phyloP scores from a whole-genome alignment of 163 green algal genomes.

The Chlamydomonas reinhardtii region DNA sequence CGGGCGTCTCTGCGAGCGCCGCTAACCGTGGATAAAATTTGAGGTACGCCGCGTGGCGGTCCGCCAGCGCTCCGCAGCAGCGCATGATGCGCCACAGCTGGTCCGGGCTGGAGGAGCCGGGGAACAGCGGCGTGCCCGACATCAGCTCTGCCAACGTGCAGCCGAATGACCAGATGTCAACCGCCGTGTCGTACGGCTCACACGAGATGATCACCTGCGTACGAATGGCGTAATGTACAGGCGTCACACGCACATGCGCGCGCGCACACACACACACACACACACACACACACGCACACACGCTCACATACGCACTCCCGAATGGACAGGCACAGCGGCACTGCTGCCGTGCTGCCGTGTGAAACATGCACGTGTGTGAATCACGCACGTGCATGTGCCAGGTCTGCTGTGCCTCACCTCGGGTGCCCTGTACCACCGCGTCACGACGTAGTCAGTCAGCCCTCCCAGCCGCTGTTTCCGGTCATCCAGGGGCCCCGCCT shows the following conservation, averaged over 20 bases:
- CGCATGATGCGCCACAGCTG: conserved; percentile 33
- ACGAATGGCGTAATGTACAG: neutral
- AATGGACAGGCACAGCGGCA: too few species aligned
- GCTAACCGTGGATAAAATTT: neutral
- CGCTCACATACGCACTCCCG: too few species aligned
- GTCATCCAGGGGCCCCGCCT: neutral
- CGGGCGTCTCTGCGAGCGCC: neutral
- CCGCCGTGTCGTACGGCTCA: conserved; percentile 11
- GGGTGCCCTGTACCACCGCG: conserved; percentile 17
- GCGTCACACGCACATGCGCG: too few species aligned
- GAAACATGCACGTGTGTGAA: neutral
- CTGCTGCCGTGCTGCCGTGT: too few species aligned
- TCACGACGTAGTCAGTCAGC: conserved; percentile 22
- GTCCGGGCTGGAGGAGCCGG: conserved; percentile 15
- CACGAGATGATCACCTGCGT: conserved; percentile 14
- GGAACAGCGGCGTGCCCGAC: conserved; percentile 27
- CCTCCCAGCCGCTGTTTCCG: too few species aligned
- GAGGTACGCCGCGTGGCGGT: neutral
- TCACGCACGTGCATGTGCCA: too few species aligned
- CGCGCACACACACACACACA: too few species aligned
- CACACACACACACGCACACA: too few species aligned
- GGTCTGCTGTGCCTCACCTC: neutral
- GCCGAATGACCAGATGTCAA: conserved; percentile 40
- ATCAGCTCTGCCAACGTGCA: conserved; percentile 38
- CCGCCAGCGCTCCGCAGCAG: conserved; percentile 2